Evolutionary conservation across 2,329 filamentous ascomycete genomes (phyloP), one percentile per base, ranked within the genome.

Genomic region (Ophiocordyceps camponoti-floridani): DNA sequence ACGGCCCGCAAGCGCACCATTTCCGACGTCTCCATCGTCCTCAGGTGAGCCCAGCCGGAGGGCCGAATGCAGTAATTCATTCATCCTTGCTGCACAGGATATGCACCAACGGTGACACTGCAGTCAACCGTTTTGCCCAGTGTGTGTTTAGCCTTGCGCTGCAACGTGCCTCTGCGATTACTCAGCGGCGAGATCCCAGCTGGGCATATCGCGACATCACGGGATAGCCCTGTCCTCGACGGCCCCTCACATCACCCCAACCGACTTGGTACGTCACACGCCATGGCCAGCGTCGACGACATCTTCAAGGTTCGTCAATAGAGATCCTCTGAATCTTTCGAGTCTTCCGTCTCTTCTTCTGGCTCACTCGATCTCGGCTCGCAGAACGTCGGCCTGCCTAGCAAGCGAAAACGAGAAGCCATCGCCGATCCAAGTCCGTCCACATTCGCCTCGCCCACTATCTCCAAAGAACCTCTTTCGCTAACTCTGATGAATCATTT

Each of bases 321-420:
- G 6, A 11, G 11, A 30, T 30, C 5, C 27, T 5, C 6, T 6
- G 11, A 11, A 30, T 4, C 9, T n/a, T 9, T 6, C 35, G 14
- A 18, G 14, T 4, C 35, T 18, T 37, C 35, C 8, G 5, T 9
- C n/a, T 14, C 2, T n/a, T 16, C 14, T 4, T 37, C 35, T 16
- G 35, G 1, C 40, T 43, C 14, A 43, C 27, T 13, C 2, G 14
- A 23, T 4, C 31, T 6, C 28, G n/a, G 4, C 14, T 2, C 7
- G 26, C 51, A 64, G 64, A 63, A 60, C 48, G 60, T 67, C 18
- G 67, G 69, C 47, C 56, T 65, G 28, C 58, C 67, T 45, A 71
- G 68, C 63, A 82, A 82, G 58, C 71, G 77, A 53, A 82, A 79
- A 59, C 62, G 78, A 45, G 76, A 80, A 48, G 66, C 73, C 16